Conservation (phyloP, 1,139 yeast genomes). For the Debaryomyces sp. region DNA sequence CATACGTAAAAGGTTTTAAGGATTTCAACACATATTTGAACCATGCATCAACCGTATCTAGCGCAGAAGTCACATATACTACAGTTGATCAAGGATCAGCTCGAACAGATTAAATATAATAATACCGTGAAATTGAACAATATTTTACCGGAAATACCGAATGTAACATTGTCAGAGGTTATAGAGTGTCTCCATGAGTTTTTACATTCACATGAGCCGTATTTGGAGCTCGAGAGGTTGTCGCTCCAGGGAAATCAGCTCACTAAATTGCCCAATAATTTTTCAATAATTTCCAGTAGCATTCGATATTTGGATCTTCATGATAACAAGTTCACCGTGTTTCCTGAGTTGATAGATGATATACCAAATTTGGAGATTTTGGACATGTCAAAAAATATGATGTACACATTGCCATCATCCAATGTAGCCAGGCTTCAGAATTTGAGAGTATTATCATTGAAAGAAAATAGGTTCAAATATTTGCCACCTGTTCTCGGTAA, state of each 20-base stretch:
- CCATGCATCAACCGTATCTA: slow-evolving; percentile 17
- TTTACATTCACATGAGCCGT: slow-evolving; percentile 29
- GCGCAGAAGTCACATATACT: slow-evolving; percentile 14
- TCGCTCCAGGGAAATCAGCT: slow-evolving; percentile 57
- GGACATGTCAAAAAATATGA: slow-evolving; percentile 64
- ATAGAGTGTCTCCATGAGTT: slow-evolving; percentile 31
- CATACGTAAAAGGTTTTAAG: neutral
- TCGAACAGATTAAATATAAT: slow-evolving; percentile 25
- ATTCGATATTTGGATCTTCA: slow-evolving; percentile 70
- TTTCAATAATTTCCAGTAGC: slow-evolving; percentile 44
- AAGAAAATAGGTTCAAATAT: slow-evolving; percentile 59
- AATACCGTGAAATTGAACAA: slow-evolving; percentile 26
- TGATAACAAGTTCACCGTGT: slow-evolving; percentile 53
- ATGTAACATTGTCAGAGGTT: slow-evolving; percentile 20
- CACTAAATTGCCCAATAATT: slow-evolving; percentile 49
- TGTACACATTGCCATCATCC: slow-evolving; percentile 44
- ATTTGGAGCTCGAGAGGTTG: slow-evolving; percentile 51
- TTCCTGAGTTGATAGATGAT: slow-evolving; percentile 51
- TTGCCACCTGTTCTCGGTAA: slow-evolving; percentile 61
- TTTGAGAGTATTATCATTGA: slow-evolving; percentile 62
- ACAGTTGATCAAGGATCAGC: slow-evolving; percentile 27
- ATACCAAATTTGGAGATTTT: slow-evolving; percentile 59
- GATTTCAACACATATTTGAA: neutral
- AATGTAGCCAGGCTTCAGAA: slow-evolving; percentile 42
- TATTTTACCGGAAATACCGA: slow-evolving; percentile 5